phyloP scores from a whole-genome alignment of 768 basidiomycete species.

The Naganishia antarctica region DNA sequence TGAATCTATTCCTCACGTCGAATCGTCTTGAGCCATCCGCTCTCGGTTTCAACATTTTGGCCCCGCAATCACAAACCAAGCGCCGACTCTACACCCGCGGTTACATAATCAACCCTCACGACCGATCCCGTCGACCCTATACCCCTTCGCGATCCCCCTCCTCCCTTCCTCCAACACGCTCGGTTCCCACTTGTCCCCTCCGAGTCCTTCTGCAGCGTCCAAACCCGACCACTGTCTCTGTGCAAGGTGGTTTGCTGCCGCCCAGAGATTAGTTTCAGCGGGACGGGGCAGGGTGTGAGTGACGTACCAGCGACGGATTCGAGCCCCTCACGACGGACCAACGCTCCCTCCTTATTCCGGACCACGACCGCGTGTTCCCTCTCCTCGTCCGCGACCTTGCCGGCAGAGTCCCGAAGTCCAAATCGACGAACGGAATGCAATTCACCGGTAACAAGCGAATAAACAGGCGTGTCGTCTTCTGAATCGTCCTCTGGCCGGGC shows the following conservation, averaged over 20 bases:
- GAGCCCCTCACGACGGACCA: constrained; percentile 42
- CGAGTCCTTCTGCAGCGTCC: constrained; percentile 56
- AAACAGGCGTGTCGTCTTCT: constrained; percentile 69
- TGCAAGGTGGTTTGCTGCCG: constrained; percentile 65
- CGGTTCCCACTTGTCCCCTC: constrained; percentile 69
- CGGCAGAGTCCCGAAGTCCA: constrained; percentile 12
- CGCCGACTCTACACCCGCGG: not conserved
- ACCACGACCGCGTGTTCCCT: constrained; percentile 22
- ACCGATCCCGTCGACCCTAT: constrained; percentile 55
- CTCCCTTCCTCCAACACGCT: constrained; percentile 80
- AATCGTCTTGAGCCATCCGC: no score
- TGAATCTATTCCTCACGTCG: not conserved
- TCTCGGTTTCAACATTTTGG: not conserved
- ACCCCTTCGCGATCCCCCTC: constrained; percentile 82
- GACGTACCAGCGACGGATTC: constrained; percentile 69
- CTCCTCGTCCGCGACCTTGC: constrained; percentile 7
- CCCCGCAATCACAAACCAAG: not conserved
- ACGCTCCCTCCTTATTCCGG: not conserved
- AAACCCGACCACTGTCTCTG: constrained; percentile 73
- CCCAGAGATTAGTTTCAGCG: constrained; percentile 18
- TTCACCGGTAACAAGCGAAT: constrained; percentile 79
- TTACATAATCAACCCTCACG: constrained; percentile 15
- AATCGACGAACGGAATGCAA: constrained; percentile 59
- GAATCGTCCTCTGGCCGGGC: constrained; percentile 49
- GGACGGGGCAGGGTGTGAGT: not conserved